Percentiles rank a stretch among this genome's conserved stretches.
Evolutionary conservation across 192 early-diverging fungal genomes (phyloP).

Genomic region (Gryganskiella cystojenkinii): DNA sequence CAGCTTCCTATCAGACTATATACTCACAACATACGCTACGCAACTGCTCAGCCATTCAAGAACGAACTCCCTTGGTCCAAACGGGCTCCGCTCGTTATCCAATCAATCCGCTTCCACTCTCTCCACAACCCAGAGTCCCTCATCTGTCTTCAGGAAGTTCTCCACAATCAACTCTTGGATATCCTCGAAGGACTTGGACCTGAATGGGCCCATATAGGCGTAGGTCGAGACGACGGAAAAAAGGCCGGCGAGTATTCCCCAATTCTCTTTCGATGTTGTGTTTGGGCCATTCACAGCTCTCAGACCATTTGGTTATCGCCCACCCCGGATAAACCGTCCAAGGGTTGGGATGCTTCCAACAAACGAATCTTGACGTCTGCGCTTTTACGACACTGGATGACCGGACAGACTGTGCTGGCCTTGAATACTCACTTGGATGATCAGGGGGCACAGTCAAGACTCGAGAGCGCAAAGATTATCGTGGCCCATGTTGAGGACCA

Average conservation of each 20-base stretch:
- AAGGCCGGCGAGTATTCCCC: constrained; percentile 27
- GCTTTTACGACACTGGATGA: constrained; percentile 8
- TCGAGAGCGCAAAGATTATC: constrained; percentile 21
- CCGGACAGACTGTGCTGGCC: constrained; percentile 8
- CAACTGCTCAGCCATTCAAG: constrained; percentile 7
- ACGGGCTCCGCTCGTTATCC: constrained; percentile 13
- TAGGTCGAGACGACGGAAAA: constrained; percentile 23
- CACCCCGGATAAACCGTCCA: constrained; percentile 14
- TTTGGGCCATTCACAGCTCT: constrained; percentile 7
- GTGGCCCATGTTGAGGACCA: constrained; percentile 1
- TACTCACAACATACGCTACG: constrained; percentile 30
- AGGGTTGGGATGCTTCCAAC: constrained; percentile 23
- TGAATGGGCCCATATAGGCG: constrained; percentile 28
- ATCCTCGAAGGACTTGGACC: constrained; percentile 25
- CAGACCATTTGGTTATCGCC: constrained; percentile 18
- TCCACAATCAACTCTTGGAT: constrained; percentile 26
- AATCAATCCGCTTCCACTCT: constrained; percentile 19
- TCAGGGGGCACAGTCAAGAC: constrained; percentile 4
- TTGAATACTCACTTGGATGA: constrained; percentile 30
- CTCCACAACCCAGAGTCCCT: constrained; percentile 16
- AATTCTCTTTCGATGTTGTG: constrained; percentile 13
- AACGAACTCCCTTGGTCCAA: constrained; percentile 24
- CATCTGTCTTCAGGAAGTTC: constrained; percentile 27
- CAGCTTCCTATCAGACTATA: constrained; percentile 18
- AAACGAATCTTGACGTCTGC: constrained; percentile 21